Percentiles rank a stretch among this genome's conserved stretches.
Conservation (phyloP, 163 green algal species). For the Coccomyxa subellipsoidea region DNA sequence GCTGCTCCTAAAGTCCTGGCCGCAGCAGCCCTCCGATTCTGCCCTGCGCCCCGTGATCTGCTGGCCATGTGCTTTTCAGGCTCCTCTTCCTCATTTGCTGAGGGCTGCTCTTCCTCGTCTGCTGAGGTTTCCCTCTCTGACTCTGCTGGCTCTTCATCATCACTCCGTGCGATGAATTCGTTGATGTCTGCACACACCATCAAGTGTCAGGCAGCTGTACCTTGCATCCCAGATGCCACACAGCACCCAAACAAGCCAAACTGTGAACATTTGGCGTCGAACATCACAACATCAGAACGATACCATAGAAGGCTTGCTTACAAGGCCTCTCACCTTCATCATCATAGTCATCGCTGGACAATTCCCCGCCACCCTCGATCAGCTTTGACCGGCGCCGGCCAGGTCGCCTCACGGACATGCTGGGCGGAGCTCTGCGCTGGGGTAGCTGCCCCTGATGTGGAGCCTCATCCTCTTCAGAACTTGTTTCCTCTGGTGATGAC, state of each 20-base stretch:
- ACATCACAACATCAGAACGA: background rate
- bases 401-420: background rate
- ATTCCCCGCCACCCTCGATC: background rate
- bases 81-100: background rate
- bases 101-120: background rate
- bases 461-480: background rate
- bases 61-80: background rate
- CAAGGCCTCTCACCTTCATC: background rate
- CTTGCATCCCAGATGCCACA: background rate
- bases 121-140: background rate
- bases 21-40: background rate
- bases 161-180: background rate
- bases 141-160: background rate
- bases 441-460: no score
- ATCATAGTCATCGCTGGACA: constrained; percentile 2
- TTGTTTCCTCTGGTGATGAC: background rate
- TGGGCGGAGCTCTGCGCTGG: background rate
- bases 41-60: background rate
- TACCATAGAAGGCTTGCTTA: background rate
- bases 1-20: background rate
- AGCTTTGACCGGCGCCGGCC: background rate
- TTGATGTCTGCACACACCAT: background rate
- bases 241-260: background rate
- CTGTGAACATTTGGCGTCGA: background rate
- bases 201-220: background rate